Evolutionary conservation across 805 yeast species (phyloP), one percentile per base, ranked within the genome.

Genomic region (Kodamaea sagamina): DNA sequence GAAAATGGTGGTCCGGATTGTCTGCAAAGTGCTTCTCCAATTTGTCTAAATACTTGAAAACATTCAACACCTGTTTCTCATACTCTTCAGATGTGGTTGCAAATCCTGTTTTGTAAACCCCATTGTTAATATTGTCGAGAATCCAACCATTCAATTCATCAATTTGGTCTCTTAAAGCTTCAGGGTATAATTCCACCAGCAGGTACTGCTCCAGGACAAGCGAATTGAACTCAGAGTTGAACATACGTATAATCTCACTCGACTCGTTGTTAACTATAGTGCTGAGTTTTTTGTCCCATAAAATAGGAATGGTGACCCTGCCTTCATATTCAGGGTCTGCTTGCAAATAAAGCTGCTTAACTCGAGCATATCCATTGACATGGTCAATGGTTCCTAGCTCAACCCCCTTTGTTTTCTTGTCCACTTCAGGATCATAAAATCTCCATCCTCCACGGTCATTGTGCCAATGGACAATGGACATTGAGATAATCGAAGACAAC

Each of bases 181-280:
- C 59, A 17, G 97, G 97, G 48, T 82, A 82, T 47, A 83, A 68
- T 59, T 86, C 80, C 15, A 84, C 55, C 6, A 65, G 59, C 27
- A 78, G 75, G 51, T 68, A 73, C 49, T 78, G 65, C 9, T 67
- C 61, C 12, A 73, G 77, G 24, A 82, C 59, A 27, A 82, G 53
- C 10, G 66, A 72, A 54, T 84, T 81, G 60, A 89, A 89, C 42
- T 80, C 92, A 24, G 81, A 71, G 62, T 87, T 84, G 50, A 90
- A 70, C 71, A 89, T 86, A 55, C 97, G 78, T 51, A 92, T 79
- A 51, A 92, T 86, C 59, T 90, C 97, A 24, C 92, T 74, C 47
- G 95, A 84, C 65, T 92, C 98, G 63, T 92, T 92, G 69, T 80
- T 89, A 43, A 92, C 98, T 61, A 92, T 86, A 1, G 95, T 86